phyloP scores from a whole-genome alignment of 1,139 yeast species.

The Hansenula lynferdii region DNA sequence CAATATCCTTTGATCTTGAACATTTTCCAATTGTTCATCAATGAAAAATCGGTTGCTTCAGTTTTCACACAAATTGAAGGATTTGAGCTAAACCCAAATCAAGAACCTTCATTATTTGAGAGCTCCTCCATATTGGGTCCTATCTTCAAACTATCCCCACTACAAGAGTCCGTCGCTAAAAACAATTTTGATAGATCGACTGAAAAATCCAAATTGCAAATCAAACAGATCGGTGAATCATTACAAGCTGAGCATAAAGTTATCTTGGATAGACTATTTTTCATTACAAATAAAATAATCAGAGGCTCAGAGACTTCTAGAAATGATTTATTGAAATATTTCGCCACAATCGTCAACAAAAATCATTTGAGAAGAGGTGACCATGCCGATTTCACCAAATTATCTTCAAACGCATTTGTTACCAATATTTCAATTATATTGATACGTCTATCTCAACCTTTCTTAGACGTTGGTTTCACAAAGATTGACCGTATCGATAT shows the following conservation, averaged over 20 bases:
- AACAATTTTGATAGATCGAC: constrained; percentile 37
- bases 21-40: constrained; percentile 54
- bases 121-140: constrained; percentile 70
- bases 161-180: constrained; percentile 45
- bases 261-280: constrained; percentile 56
- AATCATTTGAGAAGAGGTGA: constrained; percentile 88
- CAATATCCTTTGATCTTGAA: constrained; percentile 32
- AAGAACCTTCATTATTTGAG: constrained; percentile 49
- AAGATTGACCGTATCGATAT: constrained; percentile 77
- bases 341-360: constrained; percentile 66
- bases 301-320: constrained; percentile 70
- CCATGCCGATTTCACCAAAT: constrained; percentile 63
- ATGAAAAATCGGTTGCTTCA: constrained; percentile 58
- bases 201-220: constrained; percentile 36
- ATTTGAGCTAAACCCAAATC: constrained; percentile 33
- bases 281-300: constrained; percentile 67
- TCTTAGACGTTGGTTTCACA: constrained; percentile 58
- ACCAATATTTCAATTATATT: constrained; percentile 66
- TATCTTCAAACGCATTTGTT: constrained; percentile 82
- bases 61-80: constrained; percentile 52
- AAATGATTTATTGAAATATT: constrained; percentile 55
- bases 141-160: constrained; percentile 68
- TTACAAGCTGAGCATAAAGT: constrained; percentile 57
- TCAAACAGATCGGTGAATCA: constrained; percentile 46
- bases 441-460: constrained; percentile 75